These are phyloP conservation scores for Eucommia ulmoides DNA, from an alignment of 257 asterid genomes.

Conservation along the genomic window DNA sequence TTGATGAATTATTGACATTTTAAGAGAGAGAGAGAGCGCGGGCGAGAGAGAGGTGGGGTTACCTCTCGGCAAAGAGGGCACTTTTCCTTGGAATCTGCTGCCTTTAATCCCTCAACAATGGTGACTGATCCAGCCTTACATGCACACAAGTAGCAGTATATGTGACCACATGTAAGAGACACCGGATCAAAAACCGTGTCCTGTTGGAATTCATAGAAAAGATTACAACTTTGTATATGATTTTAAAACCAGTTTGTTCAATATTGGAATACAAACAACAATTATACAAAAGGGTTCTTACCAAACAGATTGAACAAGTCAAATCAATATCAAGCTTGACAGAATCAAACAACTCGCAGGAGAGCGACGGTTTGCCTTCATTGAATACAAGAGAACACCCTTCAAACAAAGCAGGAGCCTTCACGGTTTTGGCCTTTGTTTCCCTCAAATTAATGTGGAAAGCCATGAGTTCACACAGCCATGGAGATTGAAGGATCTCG, in stretches of 20 bases:
- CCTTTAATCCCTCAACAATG: constrained; percentile 64
- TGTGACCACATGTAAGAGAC: constrained; percentile 80
- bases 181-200: constrained; percentile 85
- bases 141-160: constrained; percentile 80
- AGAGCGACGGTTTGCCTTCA: background rate
- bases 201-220: constrained; percentile 20
- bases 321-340: background rate
- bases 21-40: background rate
- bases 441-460: background rate
- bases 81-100: constrained; percentile 33
- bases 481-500: background rate
- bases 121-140: constrained; percentile 90
- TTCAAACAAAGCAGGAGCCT: background rate
- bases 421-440: background rate
- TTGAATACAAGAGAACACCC: background rate
- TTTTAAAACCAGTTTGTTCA: background rate
- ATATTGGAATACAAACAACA: background rate
- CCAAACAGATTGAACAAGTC: background rate
- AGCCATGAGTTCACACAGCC: background rate
- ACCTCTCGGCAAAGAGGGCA: constrained; percentile 97
- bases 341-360: background rate
- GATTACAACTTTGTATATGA: background rate
- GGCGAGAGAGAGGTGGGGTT: background rate
- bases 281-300: background rate
- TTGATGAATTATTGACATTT: too few species aligned